Conservation (phyloP, 176 grass and related monocot genomes). For the Bolboschoenus planiculmis region DNA sequence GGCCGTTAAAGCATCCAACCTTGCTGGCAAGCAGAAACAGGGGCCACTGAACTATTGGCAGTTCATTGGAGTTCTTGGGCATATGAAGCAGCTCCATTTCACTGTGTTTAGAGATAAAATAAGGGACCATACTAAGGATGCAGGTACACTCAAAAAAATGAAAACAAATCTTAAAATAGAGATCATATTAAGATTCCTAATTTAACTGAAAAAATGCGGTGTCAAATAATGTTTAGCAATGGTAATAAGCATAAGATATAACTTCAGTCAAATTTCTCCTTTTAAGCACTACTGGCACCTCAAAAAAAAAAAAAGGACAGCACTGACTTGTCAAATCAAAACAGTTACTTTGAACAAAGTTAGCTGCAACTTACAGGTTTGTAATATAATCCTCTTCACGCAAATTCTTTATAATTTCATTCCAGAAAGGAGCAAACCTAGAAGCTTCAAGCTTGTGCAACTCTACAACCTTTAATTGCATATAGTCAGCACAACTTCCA, state of each 20-base stretch:
- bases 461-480: conserved; percentile 32
- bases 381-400: conserved; percentile 88
- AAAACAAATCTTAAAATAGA: conserved; percentile 8
- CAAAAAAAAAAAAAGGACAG: neutral
- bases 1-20: conserved; percentile 32
- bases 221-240: neutral
- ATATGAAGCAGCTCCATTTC: conserved; percentile 78
- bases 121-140: neutral
- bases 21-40: conserved; percentile 94
- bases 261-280: neutral
- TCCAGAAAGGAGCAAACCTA: conserved; percentile 94
- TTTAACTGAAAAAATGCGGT: conserved; percentile 1
- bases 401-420: conserved; percentile 77
- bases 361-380: conserved; percentile 50
- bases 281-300: neutral
- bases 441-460: conserved; percentile 87
- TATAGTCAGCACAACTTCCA: neutral
- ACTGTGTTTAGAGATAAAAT: conserved; percentile 20
- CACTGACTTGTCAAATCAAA: neutral
- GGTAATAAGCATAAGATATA: neutral
- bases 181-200: neutral
- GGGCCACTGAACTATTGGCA: conserved; percentile 91
- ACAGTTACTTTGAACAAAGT: neutral
- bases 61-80: conserved; percentile 60
- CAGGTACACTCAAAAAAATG: conserved; percentile 4